Evolutionary conservation across 352 stramenopile species (phyloP).

Genomic region (Phytopythium chamaehyphon): DNA sequence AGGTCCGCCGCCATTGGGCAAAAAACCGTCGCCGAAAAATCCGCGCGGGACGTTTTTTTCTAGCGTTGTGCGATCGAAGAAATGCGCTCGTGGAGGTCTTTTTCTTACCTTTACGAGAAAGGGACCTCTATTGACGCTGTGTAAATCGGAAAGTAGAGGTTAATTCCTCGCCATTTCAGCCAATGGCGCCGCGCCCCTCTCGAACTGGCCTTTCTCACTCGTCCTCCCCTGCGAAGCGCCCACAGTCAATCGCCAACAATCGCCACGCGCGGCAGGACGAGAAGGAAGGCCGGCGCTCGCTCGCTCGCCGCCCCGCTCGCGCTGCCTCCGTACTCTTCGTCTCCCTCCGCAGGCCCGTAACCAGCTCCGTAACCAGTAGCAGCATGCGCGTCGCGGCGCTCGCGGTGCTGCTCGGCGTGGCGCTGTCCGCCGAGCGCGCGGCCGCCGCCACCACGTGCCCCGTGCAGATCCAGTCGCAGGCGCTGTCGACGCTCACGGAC

Average conservation of each 20-base stretch:
- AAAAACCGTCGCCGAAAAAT: not conserved
- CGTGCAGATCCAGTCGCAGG: slow-evolving; percentile 52
- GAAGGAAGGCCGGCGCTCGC: not conserved
- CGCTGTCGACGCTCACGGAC: slow-evolving; percentile 55
- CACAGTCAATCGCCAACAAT: slow-evolving; percentile 7
- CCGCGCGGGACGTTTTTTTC: not conserved
- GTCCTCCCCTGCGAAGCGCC: not conserved
- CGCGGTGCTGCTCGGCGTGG: slow-evolving; percentile 20
- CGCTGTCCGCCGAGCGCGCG: slow-evolving; percentile 17
- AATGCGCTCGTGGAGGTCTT: no score
- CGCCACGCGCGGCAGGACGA: slow-evolving; percentile 1
- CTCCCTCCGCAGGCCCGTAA: not conserved
- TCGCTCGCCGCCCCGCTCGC: not conserved
- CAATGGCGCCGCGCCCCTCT: not conserved
- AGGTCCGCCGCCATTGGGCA: not conserved
- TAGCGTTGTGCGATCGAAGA: not conserved
- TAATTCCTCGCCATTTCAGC: not conserved
- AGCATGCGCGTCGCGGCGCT: slow-evolving; percentile 10
- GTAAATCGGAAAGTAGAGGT: no score
- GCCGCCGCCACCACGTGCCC: slow-evolving; percentile 44
- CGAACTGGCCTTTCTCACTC: slow-evolving; percentile 7
- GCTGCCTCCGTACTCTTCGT: not conserved
- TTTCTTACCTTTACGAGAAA: not conserved
- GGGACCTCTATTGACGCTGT: no score
- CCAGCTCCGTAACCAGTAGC: not conserved